These are phyloP conservation scores for Gigaspora rosea DNA, from an alignment of 192 early-diverging fungal species.

Conservation along the genomic window DNA sequence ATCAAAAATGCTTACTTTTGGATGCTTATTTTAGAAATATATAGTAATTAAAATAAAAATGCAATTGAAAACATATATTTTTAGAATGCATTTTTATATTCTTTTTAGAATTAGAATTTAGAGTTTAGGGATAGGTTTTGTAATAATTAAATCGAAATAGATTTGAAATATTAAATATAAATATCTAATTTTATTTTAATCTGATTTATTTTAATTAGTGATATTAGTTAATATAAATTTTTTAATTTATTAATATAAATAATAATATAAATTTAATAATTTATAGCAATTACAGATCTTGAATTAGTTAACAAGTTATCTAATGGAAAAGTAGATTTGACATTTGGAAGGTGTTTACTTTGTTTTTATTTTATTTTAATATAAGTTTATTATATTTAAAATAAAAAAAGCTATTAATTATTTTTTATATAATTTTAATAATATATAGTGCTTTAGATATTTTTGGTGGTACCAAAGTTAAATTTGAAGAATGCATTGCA, in stretches of 20 bases:
- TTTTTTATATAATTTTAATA: not conserved
- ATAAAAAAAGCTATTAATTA: not conserved
- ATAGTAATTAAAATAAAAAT: too few relatives aligned
- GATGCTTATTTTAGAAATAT: too few relatives aligned
- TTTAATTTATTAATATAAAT: not conserved
- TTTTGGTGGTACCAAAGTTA: slow-evolving; percentile 87
- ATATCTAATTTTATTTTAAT: not conserved
- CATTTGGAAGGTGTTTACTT: slow-evolving; percentile 75
- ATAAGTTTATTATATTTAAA: not conserved
- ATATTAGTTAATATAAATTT: not conserved
- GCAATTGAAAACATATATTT: too few relatives aligned
- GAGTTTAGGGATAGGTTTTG: too few relatives aligned
- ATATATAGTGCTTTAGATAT: slow-evolving; percentile 86
- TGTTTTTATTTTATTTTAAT: not conserved
- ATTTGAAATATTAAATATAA: too few relatives aligned
- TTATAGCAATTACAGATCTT: slow-evolving; percentile 64
- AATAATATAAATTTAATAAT: slow-evolving; percentile 3
- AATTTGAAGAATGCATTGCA: slow-evolving; percentile 75
- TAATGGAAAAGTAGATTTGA: slow-evolving; percentile 85
- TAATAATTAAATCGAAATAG: too few relatives aligned
- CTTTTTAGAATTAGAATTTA: too few relatives aligned
- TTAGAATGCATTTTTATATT: too few relatives aligned
- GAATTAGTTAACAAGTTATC: slow-evolving; percentile 78
- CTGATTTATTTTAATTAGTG: not conserved
- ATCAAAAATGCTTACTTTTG: too few relatives aligned